Evolutionary conservation across 73 alveolate genomes (phyloP).

Genomic region (Symbiodinium natans): DNA sequence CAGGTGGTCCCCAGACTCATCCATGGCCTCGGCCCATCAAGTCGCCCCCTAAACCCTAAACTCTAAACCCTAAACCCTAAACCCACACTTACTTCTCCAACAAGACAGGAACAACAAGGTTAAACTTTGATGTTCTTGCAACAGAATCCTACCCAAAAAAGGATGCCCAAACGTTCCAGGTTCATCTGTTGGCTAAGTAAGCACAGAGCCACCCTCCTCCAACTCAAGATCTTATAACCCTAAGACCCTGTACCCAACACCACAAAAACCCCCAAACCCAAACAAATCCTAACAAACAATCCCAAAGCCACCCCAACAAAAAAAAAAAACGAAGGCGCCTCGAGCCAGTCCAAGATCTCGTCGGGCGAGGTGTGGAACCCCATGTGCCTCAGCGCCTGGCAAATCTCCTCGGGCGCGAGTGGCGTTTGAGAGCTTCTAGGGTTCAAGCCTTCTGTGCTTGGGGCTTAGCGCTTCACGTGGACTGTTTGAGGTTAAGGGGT

Average conservation of each 20-base stretch:
- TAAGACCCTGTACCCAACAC: neutral
- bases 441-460: too few species aligned
- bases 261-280: neutral
- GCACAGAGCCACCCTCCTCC: too few species aligned
- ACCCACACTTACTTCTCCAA: too few species aligned
- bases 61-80: neutral
- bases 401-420: neutral
- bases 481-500: too few species aligned
- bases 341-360: constrained; percentile 90
- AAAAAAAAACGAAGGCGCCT: neutral
- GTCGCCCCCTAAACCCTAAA: neutral
- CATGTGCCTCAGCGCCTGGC: constrained; percentile 13
- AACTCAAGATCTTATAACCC: too few species aligned
- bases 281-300: neutral
- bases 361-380: constrained; percentile 77
- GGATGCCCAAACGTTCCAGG: too few species aligned
- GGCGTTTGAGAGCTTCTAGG: too few species aligned
- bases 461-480: too few species aligned
- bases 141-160: too few species aligned
- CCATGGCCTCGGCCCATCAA: constrained; percentile 48
- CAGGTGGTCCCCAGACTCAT: constrained; percentile 75
- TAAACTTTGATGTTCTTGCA: too few species aligned
- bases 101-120: too few species aligned
- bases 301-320: neutral
- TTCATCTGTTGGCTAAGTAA: too few species aligned